Evolutionary conservation across 2,329 filamentous ascomycete species (phyloP), one percentile per base, ranked within the genome.

Genomic region (Raffaelea arxii): DNA sequence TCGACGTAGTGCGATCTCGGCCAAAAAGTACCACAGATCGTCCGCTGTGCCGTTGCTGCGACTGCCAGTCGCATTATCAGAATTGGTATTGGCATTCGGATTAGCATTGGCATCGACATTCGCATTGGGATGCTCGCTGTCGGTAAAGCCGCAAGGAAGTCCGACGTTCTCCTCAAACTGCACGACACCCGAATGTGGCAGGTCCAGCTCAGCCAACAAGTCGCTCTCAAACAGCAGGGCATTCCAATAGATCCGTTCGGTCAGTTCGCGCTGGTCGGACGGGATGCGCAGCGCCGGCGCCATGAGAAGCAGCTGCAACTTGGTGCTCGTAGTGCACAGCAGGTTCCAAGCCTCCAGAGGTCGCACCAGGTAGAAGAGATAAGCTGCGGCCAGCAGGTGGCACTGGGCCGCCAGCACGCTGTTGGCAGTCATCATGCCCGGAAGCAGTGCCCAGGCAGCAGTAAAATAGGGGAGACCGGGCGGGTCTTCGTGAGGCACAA

Each of bases 201-300:
- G 71, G 59, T 91, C 86, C 27, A 91, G 67, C 60, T 91, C 86
- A 9, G 85, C 84, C 4, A 90, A 71, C 35, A 91, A 71, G 59
- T 91, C 86, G 58, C 80, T 89, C 62, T 91, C 86, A 49, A 88
- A 87, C 43, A 91, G 75, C 2, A 90, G 68, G 3, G 85, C 74
- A 55, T 92, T 91, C 86, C 86, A 92, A 65, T 88, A 92, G 14
- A 91, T 82, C 42, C 86, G 73, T 62, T 88, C 84, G 41, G 80
- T 79, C 25, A 91, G 64, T 59, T 90, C 85, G 55, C 80, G 75
- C 59, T 86, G 81, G 25, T 81, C 78, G 4, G 78, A 68, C 1
- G 84, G 83, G 1, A 91, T 75, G 46, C 84, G 75, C n/a, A 19
- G 30, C 51, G 77, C 82, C 12, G 84, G 83, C 2, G 82, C 78